phyloP scores from a whole-genome alignment of 225 moss, liverwort and hornwort genomes.

The Straminergon stramineum region DNA sequence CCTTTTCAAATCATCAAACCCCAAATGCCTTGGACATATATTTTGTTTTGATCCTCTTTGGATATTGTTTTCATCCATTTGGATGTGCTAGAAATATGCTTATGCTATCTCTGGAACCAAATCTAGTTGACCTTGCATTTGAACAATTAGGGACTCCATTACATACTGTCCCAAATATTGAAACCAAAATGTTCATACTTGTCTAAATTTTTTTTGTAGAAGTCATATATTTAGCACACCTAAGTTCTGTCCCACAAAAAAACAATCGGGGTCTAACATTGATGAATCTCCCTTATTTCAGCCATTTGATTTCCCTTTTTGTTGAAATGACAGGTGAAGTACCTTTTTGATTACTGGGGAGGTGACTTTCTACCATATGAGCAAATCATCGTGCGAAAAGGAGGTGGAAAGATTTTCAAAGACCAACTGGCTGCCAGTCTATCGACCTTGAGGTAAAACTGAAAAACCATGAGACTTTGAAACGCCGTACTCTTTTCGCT shows the following conservation, averaged over 20 bases:
- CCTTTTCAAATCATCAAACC: neutral
- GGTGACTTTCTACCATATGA: conserved; percentile 28
- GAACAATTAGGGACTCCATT: neutral
- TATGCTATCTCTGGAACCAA: neutral
- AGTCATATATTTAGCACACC: neutral
- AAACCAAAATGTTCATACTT: neutral
- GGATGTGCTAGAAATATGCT: neutral
- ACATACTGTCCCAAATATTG: neutral
- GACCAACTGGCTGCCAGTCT: conserved; percentile 28
- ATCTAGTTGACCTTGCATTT: neutral
- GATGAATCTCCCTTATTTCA: neutral
- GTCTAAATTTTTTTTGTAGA: neutral
- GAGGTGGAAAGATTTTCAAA: conserved; percentile 36
- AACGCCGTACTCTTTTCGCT: neutral
- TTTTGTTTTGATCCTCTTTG: neutral
- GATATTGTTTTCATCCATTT: neutral
- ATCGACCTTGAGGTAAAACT: conserved; percentile 21
- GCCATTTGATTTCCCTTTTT: neutral
- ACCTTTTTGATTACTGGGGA: conserved; percentile 41
- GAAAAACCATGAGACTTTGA: neutral
- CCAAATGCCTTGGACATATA: neutral
- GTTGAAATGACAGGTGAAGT: conserved; percentile 18
- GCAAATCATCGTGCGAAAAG: conserved; percentile 31
- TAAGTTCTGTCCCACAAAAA: neutral
- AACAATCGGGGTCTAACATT: neutral